Evolutionary conservation across 164 flowering plant genomes (phyloP).

Genomic region (Magnolia officinalis): DNA sequence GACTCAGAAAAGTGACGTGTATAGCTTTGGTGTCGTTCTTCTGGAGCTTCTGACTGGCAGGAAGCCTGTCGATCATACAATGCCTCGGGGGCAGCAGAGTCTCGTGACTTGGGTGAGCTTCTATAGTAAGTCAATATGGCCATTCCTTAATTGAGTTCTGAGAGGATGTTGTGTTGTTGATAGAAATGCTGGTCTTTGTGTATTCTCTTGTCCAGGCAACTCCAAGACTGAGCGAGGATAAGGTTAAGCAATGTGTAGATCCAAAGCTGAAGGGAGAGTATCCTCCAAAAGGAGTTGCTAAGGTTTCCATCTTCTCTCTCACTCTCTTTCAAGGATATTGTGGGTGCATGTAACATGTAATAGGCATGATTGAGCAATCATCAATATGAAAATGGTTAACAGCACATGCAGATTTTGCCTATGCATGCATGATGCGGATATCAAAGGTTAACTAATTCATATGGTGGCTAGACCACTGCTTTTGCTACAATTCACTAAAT

Average conservation of each 20-base stretch:
- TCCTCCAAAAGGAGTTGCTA: slow-evolving; percentile 49
- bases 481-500: no score
- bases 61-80: slow-evolving; percentile 49
- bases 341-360: no score
- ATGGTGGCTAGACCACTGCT: no score
- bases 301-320: slow-evolving; percentile 22
- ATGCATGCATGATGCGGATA: no score
- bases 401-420: no score
- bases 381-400: no score
- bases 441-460: no score
- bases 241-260: slow-evolving; percentile 48
- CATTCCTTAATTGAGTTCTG: background rate
- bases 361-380: no score
- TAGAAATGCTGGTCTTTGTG: background rate
- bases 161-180: background rate
- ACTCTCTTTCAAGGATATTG: background rate
- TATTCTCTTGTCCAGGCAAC: slow-evolving; percentile 30
- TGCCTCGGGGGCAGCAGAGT: slow-evolving; percentile 58
- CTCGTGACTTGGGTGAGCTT: slow-evolving; percentile 52
- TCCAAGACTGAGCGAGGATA: slow-evolving; percentile 51
- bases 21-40: slow-evolving; percentile 56
- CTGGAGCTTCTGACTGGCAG: slow-evolving; percentile 50
- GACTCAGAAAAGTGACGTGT: slow-evolving; percentile 49
- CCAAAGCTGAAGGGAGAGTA: slow-evolving; percentile 42
- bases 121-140: background rate